Conservation (phyloP, 2,329 filamentous ascomycete genomes). For the Trichoderma arundinaceum region DNA sequence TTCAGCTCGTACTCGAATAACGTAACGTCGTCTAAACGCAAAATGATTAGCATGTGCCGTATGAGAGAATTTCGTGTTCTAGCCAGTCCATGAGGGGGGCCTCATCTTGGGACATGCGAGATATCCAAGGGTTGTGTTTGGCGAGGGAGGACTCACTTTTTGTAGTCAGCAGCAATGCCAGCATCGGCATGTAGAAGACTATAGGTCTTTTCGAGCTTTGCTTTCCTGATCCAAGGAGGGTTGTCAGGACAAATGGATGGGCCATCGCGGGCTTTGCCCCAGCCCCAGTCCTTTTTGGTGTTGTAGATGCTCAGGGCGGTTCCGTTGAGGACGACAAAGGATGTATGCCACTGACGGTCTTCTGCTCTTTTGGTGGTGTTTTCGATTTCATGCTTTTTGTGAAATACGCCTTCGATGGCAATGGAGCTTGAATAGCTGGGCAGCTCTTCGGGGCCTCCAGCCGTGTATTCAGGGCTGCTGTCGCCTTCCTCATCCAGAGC, state of each 20-base stretch:
- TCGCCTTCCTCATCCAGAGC: conserved; percentile 1
- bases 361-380: conserved; percentile 66
- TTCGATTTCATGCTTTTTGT: conserved; percentile 69
- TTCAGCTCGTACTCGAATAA: conserved; percentile 74
- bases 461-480: not conserved
- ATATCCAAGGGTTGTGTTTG: not conserved
- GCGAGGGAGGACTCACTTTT: conserved; percentile 58
- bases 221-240: conserved; percentile 58
- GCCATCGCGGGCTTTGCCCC: conserved; percentile 55
- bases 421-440: conserved; percentile 65
- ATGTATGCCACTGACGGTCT: conserved; percentile 67
- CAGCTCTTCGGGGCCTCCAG: conserved; percentile 39
- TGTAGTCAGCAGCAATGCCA: conserved; percentile 74
- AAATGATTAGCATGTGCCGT: not conserved
- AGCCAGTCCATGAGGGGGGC: too few species aligned
- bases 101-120: not conserved
- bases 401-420: conserved; percentile 61
- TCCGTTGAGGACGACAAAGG: conserved; percentile 68
- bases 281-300: conserved; percentile 62
- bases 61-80: not conserved
- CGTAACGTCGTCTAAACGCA: conserved; percentile 60
- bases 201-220: conserved; percentile 68
- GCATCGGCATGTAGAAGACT: conserved; percentile 76
- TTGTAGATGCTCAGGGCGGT: conserved; percentile 71
- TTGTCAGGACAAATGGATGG: conserved; percentile 57